phyloP scores from a whole-genome alignment of 768 basidiomycete genomes.

The Pulveroboletus sp. region DNA sequence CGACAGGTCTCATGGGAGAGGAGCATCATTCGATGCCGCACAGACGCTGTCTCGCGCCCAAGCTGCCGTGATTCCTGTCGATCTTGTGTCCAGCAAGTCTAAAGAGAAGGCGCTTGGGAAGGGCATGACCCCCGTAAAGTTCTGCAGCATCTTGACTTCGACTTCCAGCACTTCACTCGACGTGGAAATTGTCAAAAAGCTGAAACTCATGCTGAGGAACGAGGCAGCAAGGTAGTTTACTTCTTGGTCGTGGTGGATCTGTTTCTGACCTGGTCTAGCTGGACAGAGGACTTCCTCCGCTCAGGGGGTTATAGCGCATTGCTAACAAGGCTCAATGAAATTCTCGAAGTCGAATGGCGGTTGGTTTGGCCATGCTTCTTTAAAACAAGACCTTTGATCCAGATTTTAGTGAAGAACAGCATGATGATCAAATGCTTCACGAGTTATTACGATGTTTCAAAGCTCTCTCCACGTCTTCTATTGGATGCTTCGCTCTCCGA shows the following conservation, averaged over 20 bases:
- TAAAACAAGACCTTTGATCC: slow-evolving; percentile 7
- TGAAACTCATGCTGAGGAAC: slow-evolving; percentile 83
- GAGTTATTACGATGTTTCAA: slow-evolving; percentile 93
- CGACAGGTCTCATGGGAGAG: slow-evolving; percentile 50
- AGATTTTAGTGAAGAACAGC: slow-evolving; percentile 85
- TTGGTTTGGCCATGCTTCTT: slow-evolving; percentile 34
- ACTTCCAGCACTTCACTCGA: slow-evolving; percentile 76
- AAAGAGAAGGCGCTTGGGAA: slow-evolving; percentile 57
- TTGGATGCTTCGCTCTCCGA: slow-evolving; percentile 89
- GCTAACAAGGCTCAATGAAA: slow-evolving; percentile 81
- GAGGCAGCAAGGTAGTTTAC: slow-evolving; percentile 74
- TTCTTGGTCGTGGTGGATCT: neutral
- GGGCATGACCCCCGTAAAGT: slow-evolving; percentile 60
- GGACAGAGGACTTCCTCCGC: slow-evolving; percentile 85
- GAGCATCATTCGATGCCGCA: slow-evolving; percentile 56
- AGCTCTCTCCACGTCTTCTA: slow-evolving; percentile 84
- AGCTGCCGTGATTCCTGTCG: slow-evolving; percentile 38
- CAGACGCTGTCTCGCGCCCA: slow-evolving; percentile 54
- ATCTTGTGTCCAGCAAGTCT: slow-evolving; percentile 35
- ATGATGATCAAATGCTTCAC: slow-evolving; percentile 91
- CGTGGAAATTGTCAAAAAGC: slow-evolving; percentile 83
- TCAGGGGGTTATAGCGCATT: slow-evolving; percentile 85
- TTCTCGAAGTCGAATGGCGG: slow-evolving; percentile 97
- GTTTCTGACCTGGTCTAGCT: slow-evolving; percentile 44
- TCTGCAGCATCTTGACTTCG: slow-evolving; percentile 63